phyloP scores from a whole-genome alignment of 208 protist species.

The Zelonia costaricensis region DNA sequence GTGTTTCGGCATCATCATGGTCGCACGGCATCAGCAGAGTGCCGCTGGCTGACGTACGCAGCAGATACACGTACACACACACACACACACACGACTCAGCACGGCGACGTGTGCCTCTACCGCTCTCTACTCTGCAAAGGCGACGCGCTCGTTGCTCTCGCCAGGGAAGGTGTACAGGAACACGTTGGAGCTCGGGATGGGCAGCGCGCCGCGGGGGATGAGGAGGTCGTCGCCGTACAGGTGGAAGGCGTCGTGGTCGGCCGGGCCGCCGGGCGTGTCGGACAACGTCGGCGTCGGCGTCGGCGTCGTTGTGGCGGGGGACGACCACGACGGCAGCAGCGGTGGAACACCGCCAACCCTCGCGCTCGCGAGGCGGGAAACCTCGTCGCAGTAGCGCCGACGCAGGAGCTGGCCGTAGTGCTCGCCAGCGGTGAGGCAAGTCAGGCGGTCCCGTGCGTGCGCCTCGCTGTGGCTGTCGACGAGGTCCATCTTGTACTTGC shows the following conservation, averaged over 20 bases:
- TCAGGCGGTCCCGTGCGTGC: neutral
- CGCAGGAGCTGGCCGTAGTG: constrained; percentile 23
- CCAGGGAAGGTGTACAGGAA: constrained; percentile 47
- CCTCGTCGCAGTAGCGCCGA: constrained; percentile 14
- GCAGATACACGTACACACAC: neutral
- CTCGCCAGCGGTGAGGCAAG: constrained; percentile 9
- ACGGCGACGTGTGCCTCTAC: neutral
- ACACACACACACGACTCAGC: neutral
- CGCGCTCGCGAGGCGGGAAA: constrained; percentile 14
- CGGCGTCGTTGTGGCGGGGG: too few relatives aligned
- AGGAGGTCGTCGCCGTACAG: constrained; percentile 12
- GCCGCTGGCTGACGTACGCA: neutral
- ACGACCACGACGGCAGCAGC: too few relatives aligned
- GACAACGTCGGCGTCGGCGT: too few relatives aligned
- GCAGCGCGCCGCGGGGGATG: constrained; percentile 27
- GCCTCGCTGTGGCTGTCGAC: neutral
- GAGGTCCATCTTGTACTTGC: constrained; percentile 19
- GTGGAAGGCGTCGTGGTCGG: constrained; percentile 4
- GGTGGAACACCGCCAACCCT: constrained; percentile 4
- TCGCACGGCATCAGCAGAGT: neutral
- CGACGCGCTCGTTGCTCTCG: constrained; percentile 9
- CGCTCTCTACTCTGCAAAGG: neutral
- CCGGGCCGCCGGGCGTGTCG: neutral
- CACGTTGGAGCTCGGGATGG: constrained; percentile 33
- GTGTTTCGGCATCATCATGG: neutral